Percentiles rank a stretch among this genome's conserved stretches.
Conservation (phyloP, 495 filamentous ascomycete species). For the Aspergillus coremiiformis region DNA sequence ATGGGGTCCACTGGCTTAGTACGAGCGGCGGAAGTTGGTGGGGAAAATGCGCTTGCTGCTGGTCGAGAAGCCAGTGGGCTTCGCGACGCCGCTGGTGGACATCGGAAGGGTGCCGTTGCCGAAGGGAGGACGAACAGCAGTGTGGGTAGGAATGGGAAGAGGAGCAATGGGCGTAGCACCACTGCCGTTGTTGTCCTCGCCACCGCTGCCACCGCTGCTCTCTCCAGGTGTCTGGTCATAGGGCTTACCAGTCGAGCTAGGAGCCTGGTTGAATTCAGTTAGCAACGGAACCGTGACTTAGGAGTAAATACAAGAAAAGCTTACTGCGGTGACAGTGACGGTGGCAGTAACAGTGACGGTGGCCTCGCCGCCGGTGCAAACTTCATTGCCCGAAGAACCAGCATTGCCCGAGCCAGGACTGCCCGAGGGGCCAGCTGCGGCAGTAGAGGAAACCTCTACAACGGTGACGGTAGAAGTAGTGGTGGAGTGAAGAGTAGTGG, state of each 20-base stretch:
- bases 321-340: conserved; percentile 37
- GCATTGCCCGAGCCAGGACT: conserved; percentile 7
- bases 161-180: not conserved
- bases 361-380: conserved; percentile 22
- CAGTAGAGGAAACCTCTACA: conserved; percentile 18
- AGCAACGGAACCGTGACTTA: not conserved
- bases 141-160: conserved; percentile 12
- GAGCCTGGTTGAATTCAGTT: conserved; percentile 8
- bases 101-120: conserved; percentile 31
- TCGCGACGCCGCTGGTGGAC: conserved; percentile 23
- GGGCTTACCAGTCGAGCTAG: conserved; percentile 10
- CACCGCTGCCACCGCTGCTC: not conserved
- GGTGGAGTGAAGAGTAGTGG: conserved; percentile 13
- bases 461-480: conserved; percentile 21
- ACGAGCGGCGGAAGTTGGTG: conserved; percentile 25
- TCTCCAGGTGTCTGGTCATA: conserved; percentile 16
- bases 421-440: too few relatives aligned
- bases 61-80: conserved; percentile 23
- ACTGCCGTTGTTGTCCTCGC: not conserved
- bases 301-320: conserved; percentile 5
- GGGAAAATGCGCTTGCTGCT: conserved; percentile 15
- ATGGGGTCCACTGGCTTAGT: conserved; percentile 8
- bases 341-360: conserved; percentile 41
- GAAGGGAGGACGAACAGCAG: conserved; percentile 22
- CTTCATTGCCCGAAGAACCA: conserved; percentile 8